These are phyloP conservation scores for Spinacia oleracea DNA, from an alignment of 179 eudicot genomes.

Conservation along the genomic window DNA sequence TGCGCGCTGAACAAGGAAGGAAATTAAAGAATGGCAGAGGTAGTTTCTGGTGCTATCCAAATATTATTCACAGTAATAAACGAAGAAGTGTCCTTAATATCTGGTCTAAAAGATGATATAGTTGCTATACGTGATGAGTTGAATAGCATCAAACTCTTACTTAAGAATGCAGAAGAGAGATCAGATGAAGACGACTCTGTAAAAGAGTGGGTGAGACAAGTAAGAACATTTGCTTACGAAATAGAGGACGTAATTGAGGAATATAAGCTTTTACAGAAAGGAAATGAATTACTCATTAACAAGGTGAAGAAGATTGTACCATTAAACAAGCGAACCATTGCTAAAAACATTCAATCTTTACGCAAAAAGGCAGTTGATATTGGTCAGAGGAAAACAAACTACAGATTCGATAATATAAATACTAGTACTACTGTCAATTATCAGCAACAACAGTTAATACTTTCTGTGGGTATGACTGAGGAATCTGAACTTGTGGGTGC, in stretches of 20 bases:
- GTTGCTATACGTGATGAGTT: slow-evolving; percentile 12
- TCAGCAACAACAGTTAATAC: no score
- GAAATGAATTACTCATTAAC: neutral
- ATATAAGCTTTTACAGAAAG: slow-evolving; percentile 3
- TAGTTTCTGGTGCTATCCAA: no score
- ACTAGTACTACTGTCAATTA: no score
- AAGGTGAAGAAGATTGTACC: neutral
- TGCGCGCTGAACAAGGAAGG: no score
- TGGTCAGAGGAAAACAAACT: neutral
- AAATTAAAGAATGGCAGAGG: no score
- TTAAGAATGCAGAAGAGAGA: slow-evolving; percentile 20
- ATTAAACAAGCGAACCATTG: neutral
- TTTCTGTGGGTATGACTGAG: neutral
- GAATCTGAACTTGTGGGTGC: slow-evolving; percentile 23
- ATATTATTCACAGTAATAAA: no score
- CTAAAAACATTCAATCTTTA: neutral
- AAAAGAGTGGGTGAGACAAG: slow-evolving; percentile 24
- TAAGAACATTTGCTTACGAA: slow-evolving; percentile 26
- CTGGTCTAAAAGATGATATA: slow-evolving; percentile 2
- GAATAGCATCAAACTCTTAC: neutral
- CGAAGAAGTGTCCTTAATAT: neutral
- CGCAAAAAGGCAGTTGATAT: neutral
- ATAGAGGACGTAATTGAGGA: slow-evolving; percentile 30
- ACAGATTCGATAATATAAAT: neutral
- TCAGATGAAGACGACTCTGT: slow-evolving; percentile 2